These are phyloP conservation scores for Hemerocallis citrina DNA, from an alignment of 106 monocot species.

Conservation along the genomic window DNA sequence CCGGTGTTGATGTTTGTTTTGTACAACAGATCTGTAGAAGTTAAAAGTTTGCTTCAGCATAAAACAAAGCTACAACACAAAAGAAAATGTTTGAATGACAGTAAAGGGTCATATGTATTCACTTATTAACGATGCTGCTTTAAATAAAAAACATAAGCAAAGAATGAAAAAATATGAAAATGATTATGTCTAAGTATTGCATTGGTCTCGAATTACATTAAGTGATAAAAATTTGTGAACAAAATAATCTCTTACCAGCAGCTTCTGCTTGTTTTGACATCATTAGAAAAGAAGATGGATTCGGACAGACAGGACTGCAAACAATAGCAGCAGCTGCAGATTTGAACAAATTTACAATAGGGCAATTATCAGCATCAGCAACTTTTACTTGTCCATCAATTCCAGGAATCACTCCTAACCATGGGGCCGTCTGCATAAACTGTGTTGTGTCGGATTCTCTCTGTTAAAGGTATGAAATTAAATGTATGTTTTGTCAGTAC, in stretches of 20 bases:
- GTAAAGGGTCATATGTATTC: not conserved
- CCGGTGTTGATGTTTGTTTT: slow-evolving; percentile 66
- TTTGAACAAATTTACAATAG: slow-evolving; percentile 57
- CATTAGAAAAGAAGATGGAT: slow-evolving; percentile 55
- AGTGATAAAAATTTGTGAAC: too few species aligned
- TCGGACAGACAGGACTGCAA: slow-evolving; percentile 36
- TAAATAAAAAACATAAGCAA: too few species aligned
- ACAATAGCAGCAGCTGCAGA: slow-evolving; percentile 47
- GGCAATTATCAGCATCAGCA: slow-evolving; percentile 30
- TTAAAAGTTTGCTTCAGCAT: not conserved
- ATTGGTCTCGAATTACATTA: too few species aligned
- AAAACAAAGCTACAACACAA: slow-evolving; percentile 1
- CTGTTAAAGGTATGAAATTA: slow-evolving; percentile 29
- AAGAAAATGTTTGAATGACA: not conserved
- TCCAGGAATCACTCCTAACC: slow-evolving; percentile 72
- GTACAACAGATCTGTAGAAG: slow-evolving; percentile 63
- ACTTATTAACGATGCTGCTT: too few species aligned
- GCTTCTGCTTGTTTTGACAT: slow-evolving; percentile 99
- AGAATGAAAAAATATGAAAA: too few species aligned
- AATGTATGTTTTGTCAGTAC: not conserved
- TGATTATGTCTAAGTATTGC: too few species aligned
- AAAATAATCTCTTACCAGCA: slow-evolving; percentile 54
- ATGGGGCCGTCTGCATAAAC: slow-evolving; percentile 87
- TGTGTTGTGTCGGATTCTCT: slow-evolving; percentile 64
- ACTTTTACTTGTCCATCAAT: slow-evolving; percentile 62